Base-by-base conservation (phyloP, 371 early-diverging fungal genomes). In the Thermomucor indicae-seudaticae region DNA sequence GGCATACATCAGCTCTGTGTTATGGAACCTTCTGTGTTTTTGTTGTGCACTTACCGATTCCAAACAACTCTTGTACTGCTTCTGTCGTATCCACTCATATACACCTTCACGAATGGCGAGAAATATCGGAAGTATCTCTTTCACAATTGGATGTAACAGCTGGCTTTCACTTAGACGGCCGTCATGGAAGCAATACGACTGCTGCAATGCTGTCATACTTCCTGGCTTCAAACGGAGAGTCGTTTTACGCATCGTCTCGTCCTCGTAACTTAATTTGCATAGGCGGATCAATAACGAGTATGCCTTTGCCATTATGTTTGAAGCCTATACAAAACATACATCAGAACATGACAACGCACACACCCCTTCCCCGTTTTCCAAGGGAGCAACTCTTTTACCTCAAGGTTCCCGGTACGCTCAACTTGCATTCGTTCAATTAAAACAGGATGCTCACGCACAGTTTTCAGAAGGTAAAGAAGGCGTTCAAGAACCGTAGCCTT, bases 131-230 rank as follows among this genome's bases (percentile, higher is more conserved):
- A 72, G 72, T 23, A 81, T 43, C 19, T 66, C 51, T 1, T 62
- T 55, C 6, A 85, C 65, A 7, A 65, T 57, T 12, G 80, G 73
- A 57, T 83, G 78, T 3, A 57, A 50, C n/a, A 83, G 45, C 38
- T 80, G 75, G 4, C 58, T 61, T 27, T 79, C 78, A 6, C 55
- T 65, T 19, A 84, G 46, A 10, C 70, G 68, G 7, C 69, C 69
- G 45, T 64, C 60, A 14, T 62, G 56, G 53, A 72, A 70, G 31
- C 69, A 52, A 44, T 62, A 78, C 6, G 84, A 82, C 57, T 78
- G 78, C 35, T 83, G 83, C 19, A 79, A 49, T 5, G 75, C 58
- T 3, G 72, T 67, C 59, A 84, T 54, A 22, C 57, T 65, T 5
- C 65, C 66, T 11, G 70, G 38, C 50, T 78, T 81, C n/a, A 70